phyloP scores from a whole-genome alignment of 2,329 filamentous ascomycete genomes.

The Simplicillium sp. region DNA sequence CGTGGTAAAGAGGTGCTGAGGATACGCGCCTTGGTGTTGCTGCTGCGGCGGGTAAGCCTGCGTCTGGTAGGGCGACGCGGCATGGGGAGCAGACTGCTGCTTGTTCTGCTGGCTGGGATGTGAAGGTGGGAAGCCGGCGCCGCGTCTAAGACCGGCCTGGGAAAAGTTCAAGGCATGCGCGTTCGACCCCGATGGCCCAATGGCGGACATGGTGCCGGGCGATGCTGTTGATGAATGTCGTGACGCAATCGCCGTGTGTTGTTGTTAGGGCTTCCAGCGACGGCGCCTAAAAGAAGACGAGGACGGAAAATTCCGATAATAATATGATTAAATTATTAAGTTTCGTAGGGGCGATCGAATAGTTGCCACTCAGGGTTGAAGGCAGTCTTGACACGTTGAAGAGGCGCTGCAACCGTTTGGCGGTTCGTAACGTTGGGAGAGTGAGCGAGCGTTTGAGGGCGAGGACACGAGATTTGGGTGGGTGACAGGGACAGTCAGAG shows the following conservation, averaged over 20 bases:
- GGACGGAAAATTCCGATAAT: background rate
- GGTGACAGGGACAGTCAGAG: too few relatives aligned
- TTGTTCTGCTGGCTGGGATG: slow-evolving; percentile 44
- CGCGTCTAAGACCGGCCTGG: slow-evolving; percentile 39
- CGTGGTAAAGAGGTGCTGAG: slow-evolving; percentile 43
- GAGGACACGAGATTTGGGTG: too few relatives aligned
- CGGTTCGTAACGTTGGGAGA: too few relatives aligned
- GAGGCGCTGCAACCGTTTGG: too few relatives aligned
- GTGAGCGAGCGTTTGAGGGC: too few relatives aligned
- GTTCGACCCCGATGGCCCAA: slow-evolving; percentile 40
- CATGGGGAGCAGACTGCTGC: slow-evolving; percentile 43
- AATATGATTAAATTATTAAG: background rate
- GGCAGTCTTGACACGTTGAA: too few relatives aligned
- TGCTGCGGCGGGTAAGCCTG: slow-evolving; percentile 45
- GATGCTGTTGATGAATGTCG: background rate
- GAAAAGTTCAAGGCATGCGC: slow-evolving; percentile 43
- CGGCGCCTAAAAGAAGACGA: background rate
- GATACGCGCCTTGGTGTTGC: slow-evolving; percentile 34
- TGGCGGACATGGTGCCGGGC: slow-evolving; percentile 31
- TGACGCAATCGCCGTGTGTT: background rate
- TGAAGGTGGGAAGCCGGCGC: slow-evolving; percentile 30
- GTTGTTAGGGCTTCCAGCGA: background rate
- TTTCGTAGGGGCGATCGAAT: background rate
- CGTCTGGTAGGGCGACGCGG: slow-evolving; percentile 45
- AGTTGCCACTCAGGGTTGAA: too few relatives aligned